These are phyloP conservation scores for Apiospora arundinis DNA, from an alignment of 2,329 filamentous ascomycete species.

Conservation along the genomic window DNA sequence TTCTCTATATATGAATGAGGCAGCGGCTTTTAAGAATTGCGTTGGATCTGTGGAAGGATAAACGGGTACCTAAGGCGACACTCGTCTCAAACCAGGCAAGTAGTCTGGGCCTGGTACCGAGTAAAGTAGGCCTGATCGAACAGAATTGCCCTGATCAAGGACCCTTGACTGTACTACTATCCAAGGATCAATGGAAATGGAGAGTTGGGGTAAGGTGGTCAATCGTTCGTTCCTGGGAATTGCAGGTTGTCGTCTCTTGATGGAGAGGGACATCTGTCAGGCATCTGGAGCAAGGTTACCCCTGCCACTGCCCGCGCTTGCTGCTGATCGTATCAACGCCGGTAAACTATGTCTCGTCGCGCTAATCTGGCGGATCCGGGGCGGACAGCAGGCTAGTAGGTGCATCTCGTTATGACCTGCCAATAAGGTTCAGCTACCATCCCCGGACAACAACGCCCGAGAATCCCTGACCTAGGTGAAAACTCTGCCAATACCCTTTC, in stretches of 20 bases:
- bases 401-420: background rate
- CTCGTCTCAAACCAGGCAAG: too few relatives aligned
- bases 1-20: too few relatives aligned
- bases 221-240: background rate
- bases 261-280: background rate
- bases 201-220: too few relatives aligned
- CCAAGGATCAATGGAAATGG: too few relatives aligned
- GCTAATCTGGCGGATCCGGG: background rate
- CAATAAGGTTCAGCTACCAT: background rate
- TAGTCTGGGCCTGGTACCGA: too few relatives aligned
- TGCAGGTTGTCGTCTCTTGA: background rate
- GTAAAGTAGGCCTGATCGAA: too few relatives aligned
- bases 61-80: too few relatives aligned
- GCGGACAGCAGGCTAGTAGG: background rate
- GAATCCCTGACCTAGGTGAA: conserved; percentile 2
- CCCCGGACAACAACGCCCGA: too few relatives aligned
- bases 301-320: background rate
- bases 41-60: too few relatives aligned
- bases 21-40: too few relatives aligned
- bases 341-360: background rate
- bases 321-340: background rate
- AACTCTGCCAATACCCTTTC: background rate
- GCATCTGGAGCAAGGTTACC: background rate
- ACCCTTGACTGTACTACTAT: too few relatives aligned
- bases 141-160: too few relatives aligned